Evolutionary conservation across 139 green algal species (phyloP).

Genomic region (Chlorella sp.): DNA sequence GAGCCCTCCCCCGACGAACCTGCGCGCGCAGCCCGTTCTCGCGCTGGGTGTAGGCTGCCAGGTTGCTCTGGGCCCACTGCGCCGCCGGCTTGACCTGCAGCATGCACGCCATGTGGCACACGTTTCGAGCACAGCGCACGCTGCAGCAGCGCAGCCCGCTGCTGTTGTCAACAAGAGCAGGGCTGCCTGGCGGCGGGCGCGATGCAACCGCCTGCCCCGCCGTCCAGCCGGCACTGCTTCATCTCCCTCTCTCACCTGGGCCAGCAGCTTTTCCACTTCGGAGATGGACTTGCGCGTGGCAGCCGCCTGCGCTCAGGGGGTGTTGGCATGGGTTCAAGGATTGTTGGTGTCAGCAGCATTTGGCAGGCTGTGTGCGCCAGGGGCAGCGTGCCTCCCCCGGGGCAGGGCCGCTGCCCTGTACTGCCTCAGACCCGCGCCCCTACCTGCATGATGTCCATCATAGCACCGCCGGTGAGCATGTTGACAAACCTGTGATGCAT

Average conservation of each 20-base stretch:
- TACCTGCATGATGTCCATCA: conserved; percentile 17
- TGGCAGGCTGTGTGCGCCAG: no score
- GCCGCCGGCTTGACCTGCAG: not conserved
- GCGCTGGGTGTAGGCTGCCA: not conserved
- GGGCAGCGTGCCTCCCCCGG: no score
- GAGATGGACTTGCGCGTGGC: not conserved
- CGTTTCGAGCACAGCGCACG: no score
- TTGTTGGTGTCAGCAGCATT: no score
- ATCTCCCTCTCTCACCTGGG: not conserved
- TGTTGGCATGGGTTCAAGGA: no score
- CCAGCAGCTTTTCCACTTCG: not conserved
- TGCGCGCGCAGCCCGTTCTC: not conserved
- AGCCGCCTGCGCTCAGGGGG: no score
- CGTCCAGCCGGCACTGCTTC: no score
- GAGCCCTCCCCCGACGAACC: not conserved
- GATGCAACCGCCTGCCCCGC: not conserved
- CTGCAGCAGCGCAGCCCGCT: no score
- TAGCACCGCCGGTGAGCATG: not conserved
- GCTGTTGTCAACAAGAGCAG: no score
- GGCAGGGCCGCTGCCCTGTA: no score
- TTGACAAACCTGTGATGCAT: not conserved
- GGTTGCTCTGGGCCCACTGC: not conserved
- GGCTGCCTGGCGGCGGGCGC: no score
- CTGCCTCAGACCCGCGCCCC: not conserved
- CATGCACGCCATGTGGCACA: no score